Conservation (phyloP, 169 alveolate genomes). For the Nephromyces sp. region DNA sequence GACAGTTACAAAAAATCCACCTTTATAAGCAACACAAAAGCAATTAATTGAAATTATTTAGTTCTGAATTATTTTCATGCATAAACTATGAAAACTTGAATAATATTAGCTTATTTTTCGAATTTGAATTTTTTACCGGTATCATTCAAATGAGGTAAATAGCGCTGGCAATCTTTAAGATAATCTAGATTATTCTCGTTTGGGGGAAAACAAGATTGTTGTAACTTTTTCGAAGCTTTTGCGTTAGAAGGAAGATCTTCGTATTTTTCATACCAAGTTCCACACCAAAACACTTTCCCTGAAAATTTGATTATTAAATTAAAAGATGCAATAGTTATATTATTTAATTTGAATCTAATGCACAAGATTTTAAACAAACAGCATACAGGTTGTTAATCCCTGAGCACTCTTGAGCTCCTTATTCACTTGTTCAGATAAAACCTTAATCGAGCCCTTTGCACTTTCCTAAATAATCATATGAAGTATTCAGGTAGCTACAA, state of each 20-base stretch:
- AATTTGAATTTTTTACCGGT: too few species aligned
- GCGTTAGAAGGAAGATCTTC: background rate
- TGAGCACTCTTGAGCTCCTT: background rate
- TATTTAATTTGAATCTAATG: background rate
- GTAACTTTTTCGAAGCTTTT: background rate
- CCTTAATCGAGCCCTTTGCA: background rate
- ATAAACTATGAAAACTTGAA: too few species aligned
- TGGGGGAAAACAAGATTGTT: background rate
- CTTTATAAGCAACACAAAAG: conserved; percentile 11
- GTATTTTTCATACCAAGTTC: background rate
- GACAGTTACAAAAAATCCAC: conserved; percentile 79
- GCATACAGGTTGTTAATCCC: background rate
- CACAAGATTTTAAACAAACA: background rate
- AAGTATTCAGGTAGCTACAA: background rate
- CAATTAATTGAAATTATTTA: background rate
- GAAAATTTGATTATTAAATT: background rate
- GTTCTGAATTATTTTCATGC: background rate
- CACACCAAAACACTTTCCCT: conserved; percentile 26
- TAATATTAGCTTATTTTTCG: too few species aligned
- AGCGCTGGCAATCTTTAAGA: conserved; percentile 59
- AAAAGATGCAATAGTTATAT: background rate
- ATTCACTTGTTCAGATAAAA: background rate
- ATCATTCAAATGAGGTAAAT: conserved; percentile 79
- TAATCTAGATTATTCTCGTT: background rate
- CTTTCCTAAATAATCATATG: background rate